These are phyloP conservation scores for Cornus suecica DNA, from an alignment of 148 eudicot species.

Conservation along the genomic window DNA sequence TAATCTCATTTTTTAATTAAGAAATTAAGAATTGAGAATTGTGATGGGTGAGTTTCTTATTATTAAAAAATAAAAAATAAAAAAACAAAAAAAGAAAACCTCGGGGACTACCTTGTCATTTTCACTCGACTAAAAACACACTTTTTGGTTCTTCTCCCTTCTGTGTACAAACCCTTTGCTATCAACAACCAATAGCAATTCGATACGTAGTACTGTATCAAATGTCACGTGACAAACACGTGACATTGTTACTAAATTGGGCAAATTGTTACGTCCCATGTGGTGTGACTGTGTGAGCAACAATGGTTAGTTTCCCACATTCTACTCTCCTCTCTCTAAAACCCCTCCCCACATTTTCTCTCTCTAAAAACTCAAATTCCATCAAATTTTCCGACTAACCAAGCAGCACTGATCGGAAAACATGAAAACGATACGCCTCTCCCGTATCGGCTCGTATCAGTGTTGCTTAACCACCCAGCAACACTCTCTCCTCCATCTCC, in stretches of 20 bases:
- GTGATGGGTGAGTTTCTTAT: no score
- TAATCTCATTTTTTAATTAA: no score
- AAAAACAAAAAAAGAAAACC: no score
- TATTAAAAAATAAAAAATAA: no score
- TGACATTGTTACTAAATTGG: not conserved
- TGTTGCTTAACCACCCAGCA: slow-evolving; percentile 16
- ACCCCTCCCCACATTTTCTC: not conserved
- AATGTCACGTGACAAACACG: not conserved
- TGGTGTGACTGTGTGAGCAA: no score
- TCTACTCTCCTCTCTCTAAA: not conserved
- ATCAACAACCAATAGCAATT: no score
- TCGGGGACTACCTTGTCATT: no score
- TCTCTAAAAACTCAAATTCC: not conserved
- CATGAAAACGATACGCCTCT: slow-evolving; percentile 19
- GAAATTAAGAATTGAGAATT: no score
- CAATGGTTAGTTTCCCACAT: not conserved
- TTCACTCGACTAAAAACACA: no score
- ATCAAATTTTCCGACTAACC: not conserved
- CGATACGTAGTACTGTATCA: no score
- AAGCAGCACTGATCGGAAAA: not conserved
- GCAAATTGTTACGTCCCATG: not conserved
- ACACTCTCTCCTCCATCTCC: slow-evolving; percentile 38
- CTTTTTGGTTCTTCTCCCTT: no score
- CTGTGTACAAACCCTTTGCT: no score
- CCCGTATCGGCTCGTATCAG: slow-evolving; percentile 12